Evolutionary conservation across 768 basidiomycete genomes (phyloP).

Genomic region (Pleurotus sapidus): DNA sequence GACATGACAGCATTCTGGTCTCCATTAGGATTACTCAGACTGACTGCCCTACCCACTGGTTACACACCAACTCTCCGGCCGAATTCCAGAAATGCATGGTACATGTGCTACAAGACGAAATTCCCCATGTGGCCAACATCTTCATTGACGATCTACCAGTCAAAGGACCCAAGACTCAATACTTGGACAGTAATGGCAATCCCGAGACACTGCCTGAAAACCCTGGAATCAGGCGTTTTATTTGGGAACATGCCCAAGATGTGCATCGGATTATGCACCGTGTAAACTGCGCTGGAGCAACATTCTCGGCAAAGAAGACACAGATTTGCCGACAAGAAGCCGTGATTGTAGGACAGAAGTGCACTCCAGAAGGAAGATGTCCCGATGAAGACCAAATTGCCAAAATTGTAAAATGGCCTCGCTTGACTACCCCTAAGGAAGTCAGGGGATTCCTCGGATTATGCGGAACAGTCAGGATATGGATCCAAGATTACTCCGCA

Average conservation of each 20-base stretch:
- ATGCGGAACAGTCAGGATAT: conserved; percentile 19
- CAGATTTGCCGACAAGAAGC: conserved; percentile 19
- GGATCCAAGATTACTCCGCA: conserved; percentile 17
- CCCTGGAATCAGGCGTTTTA: conserved; percentile 22
- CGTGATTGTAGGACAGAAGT: conserved; percentile 28
- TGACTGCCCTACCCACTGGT: conserved; percentile 16
- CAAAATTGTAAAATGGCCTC: conserved; percentile 23
- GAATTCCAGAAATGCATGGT: conserved; percentile 20
- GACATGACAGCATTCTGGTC: conserved; percentile 19
- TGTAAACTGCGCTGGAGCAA: conserved; percentile 23
- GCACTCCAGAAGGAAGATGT: conserved; percentile 24
- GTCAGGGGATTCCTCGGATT: conserved; percentile 21
- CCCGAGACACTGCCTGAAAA: conserved; percentile 15
- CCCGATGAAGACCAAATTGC: conserved; percentile 23
- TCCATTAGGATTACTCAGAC: conserved; percentile 14
- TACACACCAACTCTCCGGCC: conserved; percentile 18
- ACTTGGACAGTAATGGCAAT: conserved; percentile 15
- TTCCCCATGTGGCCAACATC: conserved; percentile 20
- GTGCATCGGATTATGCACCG: conserved; percentile 26
- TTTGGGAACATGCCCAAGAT: conserved; percentile 31
- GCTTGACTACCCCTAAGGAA: conserved; percentile 12
- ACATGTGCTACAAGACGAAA: conserved; percentile 27
- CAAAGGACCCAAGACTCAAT: conserved; percentile 21
- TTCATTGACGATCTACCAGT: conserved; percentile 30
- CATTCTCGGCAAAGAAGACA: conserved; percentile 26